Percentiles rank a stretch among this genome's conserved stretches.
Evolutionary conservation across 805 yeast species (phyloP).

Genomic region (Candida endomychidarum): DNA sequence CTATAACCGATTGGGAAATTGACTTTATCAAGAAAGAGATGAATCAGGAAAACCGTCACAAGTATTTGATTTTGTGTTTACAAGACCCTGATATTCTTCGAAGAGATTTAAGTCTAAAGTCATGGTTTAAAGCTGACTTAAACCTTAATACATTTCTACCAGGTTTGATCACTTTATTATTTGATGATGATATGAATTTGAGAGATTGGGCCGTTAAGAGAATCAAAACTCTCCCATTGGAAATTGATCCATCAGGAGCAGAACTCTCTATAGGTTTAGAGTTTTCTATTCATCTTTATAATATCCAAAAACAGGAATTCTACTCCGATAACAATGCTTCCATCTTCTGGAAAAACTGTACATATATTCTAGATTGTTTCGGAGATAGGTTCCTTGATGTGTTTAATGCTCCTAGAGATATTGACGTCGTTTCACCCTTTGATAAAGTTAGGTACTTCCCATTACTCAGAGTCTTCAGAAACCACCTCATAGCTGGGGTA

Average conservation of each 20-base stretch:
- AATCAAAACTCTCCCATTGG: no score
- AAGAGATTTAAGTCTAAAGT: slow-evolving; percentile 4
- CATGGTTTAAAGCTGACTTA: slow-evolving; percentile 2
- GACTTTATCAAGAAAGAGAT: slow-evolving; percentile 3
- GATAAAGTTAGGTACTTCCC: slow-evolving; percentile 34
- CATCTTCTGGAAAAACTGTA: slow-evolving; percentile 48
- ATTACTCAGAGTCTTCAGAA: slow-evolving; percentile 43
- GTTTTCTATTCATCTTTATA: slow-evolving; percentile 33
- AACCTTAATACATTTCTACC: background rate
- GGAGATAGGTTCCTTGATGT: slow-evolving; percentile 14
- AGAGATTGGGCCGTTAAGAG: slow-evolving; percentile 8
- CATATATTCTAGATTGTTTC: slow-evolving; percentile 29
- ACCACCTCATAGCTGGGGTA: slow-evolving; percentile 53
- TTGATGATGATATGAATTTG: slow-evolving; percentile 46
- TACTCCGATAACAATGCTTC: slow-evolving; percentile 44
- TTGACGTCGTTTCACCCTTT: slow-evolving; percentile 28
- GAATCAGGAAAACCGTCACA: background rate
- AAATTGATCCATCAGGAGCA: background rate
- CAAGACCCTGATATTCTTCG: slow-evolving; percentile 8
- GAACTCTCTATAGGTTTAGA: background rate
- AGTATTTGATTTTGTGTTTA: slow-evolving; percentile 6
- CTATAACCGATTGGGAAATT: slow-evolving; percentile 39
- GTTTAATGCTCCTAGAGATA: slow-evolving; percentile 29
- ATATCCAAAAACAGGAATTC: slow-evolving; percentile 52
- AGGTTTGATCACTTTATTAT: slow-evolving; percentile 53